Conservation (phyloP, 805 yeast genomes). For the Sugiyamaella mastotermitis region DNA sequence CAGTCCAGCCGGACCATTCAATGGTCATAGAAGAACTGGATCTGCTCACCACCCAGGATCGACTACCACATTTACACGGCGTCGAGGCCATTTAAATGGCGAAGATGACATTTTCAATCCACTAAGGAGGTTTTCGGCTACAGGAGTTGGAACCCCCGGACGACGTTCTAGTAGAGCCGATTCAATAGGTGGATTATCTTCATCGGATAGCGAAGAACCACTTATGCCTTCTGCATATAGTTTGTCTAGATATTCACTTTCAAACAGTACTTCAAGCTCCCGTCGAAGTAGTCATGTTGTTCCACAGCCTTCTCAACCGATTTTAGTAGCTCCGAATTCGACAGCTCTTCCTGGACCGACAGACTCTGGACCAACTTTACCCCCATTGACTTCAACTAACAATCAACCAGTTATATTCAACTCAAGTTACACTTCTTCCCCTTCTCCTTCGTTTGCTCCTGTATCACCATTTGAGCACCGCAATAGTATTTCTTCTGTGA, state of each 20-base stretch:
- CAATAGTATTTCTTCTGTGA: conserved; percentile 5
- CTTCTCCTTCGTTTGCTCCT: conserved; percentile 7
- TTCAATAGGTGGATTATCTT: conserved; percentile 23
- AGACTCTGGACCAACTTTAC: conserved; percentile 3
- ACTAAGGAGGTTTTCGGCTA: conserved; percentile 10
- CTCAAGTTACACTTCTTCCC: conserved; percentile 9
- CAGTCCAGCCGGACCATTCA: conserved; percentile 3
- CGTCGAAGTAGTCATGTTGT: conserved; percentile 17
- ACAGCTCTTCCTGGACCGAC: not conserved
- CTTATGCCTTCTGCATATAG: conserved; percentile 17
- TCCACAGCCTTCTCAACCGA: conserved; percentile 6
- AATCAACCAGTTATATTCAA: conserved; percentile 7
- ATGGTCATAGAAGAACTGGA: conserved; percentile 12
- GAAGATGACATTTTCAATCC: conserved; percentile 4
- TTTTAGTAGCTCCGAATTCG: not conserved
- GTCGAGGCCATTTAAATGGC: conserved; percentile 5
- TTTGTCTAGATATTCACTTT: conserved; percentile 22
- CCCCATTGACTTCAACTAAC: conserved; percentile 4
- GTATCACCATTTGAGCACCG: conserved; percentile 4
- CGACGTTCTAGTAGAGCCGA: conserved; percentile 15
- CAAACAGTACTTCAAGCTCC: conserved; percentile 17
- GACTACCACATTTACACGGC: conserved; percentile 3
- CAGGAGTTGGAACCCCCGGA: conserved; percentile 4
- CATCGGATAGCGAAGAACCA: conserved; percentile 25
- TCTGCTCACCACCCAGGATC: conserved; percentile 14